Evolutionary conservation across 2,329 filamentous ascomycete species (phyloP), one percentile per base, ranked within the genome.

Genomic region (Aspergillus quadricinctus): DNA sequence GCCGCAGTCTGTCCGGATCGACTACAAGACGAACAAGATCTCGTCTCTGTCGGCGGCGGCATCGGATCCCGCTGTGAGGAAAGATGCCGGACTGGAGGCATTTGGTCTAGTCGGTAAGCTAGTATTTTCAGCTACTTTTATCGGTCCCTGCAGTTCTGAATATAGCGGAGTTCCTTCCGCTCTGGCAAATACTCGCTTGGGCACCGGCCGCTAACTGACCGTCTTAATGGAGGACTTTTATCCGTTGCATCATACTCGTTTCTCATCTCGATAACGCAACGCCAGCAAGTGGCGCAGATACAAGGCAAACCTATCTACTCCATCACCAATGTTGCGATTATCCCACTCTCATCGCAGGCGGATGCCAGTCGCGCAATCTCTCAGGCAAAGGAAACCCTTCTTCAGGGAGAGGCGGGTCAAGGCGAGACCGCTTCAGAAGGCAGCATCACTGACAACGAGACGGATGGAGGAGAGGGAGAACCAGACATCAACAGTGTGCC

Each of bases 251-350:
- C 86, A 40, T 83, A 87, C 28, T 89, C 86, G 61, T 97, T 93
- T 73, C 83, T 99, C 6, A 83, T 99, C 56, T 88, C 90, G 10
- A 95, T 99, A 66, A 92, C 88, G 23, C 84, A 86, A 56, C 89
- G 93, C 49, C 84, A 95, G 67, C 90, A 96, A 72, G 92, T 97
- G 50, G 94, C 94, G 3, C 88, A 92, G 61, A 86, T 97, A 50
- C 86, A 87, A 61, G 91, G 90, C 5, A 87, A 84, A 54, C 88
- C 92, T 0, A 80, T 97, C 54, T 99, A 95, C 72, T 87, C 91
- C 41, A 85, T 97, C 57, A 94, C 89, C 46, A 90, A 95, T 64
- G 89, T 97, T 31, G 88, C 91, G 6, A 78, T 97, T n/a, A 96
- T 96, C 5, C 94, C 94, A 0, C 86, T 94, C 53, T 84, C 87